These are phyloP conservation scores for Theileria equi DNA, from an alignment of 169 alveolate species.

Conservation along the genomic window DNA sequence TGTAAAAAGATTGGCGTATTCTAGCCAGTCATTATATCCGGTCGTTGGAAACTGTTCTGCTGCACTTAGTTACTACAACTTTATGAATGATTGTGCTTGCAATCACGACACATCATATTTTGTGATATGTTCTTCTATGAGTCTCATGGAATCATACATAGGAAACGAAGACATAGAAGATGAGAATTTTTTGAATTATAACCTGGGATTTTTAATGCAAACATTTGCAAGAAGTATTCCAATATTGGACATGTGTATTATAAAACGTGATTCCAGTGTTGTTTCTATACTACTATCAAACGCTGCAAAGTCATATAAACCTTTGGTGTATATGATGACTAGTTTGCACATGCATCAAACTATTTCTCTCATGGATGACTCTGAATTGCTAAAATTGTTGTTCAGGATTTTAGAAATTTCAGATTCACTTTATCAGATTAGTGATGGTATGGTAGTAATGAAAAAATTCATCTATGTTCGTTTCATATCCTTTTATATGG, in stretches of 20 bases:
- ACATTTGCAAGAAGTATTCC: constrained; percentile 1
- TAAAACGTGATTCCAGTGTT: constrained; percentile 13
- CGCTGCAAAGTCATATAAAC: constrained; percentile 11
- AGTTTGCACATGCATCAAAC: constrained; percentile 4
- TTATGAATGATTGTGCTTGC: not conserved
- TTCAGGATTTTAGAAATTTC: constrained; percentile 14
- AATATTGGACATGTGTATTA: constrained; percentile 30
- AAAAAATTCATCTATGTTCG: constrained; percentile 22
- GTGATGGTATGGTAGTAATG: not conserved
- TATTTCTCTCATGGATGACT: constrained; percentile 11
- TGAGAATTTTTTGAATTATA: not conserved
- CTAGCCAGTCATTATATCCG: constrained; percentile 22
- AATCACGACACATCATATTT: constrained; percentile 3
- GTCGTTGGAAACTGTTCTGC: constrained; percentile 13
- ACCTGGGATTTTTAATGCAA: not conserved
- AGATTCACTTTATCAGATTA: constrained; percentile 9
- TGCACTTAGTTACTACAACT: constrained; percentile 33
- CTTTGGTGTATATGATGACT: constrained; percentile 34
- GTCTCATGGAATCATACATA: not conserved
- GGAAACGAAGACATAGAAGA: not conserved
- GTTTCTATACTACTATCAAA: constrained; percentile 2
- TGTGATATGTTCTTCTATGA: constrained; percentile 36
- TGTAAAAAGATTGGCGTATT: not conserved
- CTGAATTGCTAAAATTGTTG: constrained; percentile 14
- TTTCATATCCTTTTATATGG: constrained; percentile 1